Base-by-base conservation (phyloP, 2,329 filamentous ascomycete species). In the Mycosphaerella arachidis region DNA sequence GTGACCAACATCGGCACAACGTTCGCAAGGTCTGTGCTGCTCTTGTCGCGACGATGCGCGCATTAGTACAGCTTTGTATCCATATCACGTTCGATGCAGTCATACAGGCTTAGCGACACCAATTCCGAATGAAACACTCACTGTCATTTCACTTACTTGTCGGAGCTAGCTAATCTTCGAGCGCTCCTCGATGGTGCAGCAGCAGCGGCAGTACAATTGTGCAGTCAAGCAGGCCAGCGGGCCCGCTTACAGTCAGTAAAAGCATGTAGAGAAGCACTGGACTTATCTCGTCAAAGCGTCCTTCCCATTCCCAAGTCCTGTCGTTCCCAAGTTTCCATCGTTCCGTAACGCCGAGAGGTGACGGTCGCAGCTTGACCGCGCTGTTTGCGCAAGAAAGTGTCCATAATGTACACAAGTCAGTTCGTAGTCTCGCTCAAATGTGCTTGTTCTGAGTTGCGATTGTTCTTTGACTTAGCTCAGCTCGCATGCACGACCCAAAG, bases 201-300 rank as follows among this genome's bases (percentile, higher is more conserved):
- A 31, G 10, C 50, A 35, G 31, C 12, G 12, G 31, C 12, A 35
- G 31, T 12, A 35, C 31, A 35, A 52, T 30, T 16, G 27, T 29
- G 46, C 46, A 50, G 46, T 50, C 46, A 30, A 50, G 46, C 46
- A 50, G 20, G 46, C 46, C 46, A 50, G 46, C 24, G 27, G 48
- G 50, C 50, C 29, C n/a, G 13, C 50, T 35, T 31, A 10, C 30
- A 52, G 50, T 52, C 50, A 52, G 50, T 52, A 52, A 30, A 18
- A 52, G 30, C 46, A 27, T 50, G 46, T 43, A 35, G 50, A 52
- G 30, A 52, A 52, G 50, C 50, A 52, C 50, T 52, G 50, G 50
- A 52, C 50, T 52, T 52, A 52, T 16, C 50, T 52, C 50, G 50
- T 52, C 50, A 30, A 31, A 12, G 29, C 50, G 24, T 20, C 50